Percentiles rank a stretch among this genome's conserved stretches.
Conservation (phyloP, 2,329 filamentous ascomycete species). For the Colletotrichum ledebouriae region DNA sequence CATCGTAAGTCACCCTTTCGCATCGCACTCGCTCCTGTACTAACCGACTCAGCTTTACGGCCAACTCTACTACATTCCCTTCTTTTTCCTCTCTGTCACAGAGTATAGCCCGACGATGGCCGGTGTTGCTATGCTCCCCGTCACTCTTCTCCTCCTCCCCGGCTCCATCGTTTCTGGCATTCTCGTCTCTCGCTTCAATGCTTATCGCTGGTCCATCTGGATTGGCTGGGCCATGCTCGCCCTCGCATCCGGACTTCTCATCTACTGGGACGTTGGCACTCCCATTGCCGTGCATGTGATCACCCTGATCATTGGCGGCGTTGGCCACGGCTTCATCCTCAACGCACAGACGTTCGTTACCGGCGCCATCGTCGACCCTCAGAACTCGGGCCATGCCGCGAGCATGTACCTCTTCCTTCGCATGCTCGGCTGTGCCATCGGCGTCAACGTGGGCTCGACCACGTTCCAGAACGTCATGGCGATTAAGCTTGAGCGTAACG, state of each 20-base stretch:
- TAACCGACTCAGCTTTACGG: conserved; percentile 46
- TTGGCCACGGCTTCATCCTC: conserved; percentile 44
- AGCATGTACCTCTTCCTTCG: conserved; percentile 44
- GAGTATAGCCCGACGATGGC: conserved; percentile 50
- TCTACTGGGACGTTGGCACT: conserved; percentile 40
- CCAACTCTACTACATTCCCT: conserved; percentile 52
- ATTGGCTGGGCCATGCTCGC: conserved; percentile 50
- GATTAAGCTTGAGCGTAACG: conserved; percentile 39
- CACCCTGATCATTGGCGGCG: conserved; percentile 41
- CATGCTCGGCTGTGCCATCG: conserved; percentile 43
- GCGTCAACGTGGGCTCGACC: conserved; percentile 44
- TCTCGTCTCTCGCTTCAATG: conserved; percentile 50
- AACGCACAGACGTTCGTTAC: conserved; percentile 46
- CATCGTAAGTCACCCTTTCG: conserved; percentile 46
- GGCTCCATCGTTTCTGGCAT: conserved; percentile 51
- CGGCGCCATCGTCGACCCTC: conserved; percentile 40
- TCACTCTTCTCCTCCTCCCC: conserved; percentile 49
- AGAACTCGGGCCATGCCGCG: conserved; percentile 43
- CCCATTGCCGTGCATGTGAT: conserved; percentile 40
- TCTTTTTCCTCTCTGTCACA: conserved; percentile 55
- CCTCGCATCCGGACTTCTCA: conserved; percentile 41
- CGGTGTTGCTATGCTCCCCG: conserved; percentile 53
- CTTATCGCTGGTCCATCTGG: conserved; percentile 55
- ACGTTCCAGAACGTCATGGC: conserved; percentile 45
- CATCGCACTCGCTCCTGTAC: not conserved